These are phyloP conservation scores for Mayamaea pseudoterrestris DNA, from an alignment of 108 stramenopile genomes.

Conservation along the genomic window DNA sequence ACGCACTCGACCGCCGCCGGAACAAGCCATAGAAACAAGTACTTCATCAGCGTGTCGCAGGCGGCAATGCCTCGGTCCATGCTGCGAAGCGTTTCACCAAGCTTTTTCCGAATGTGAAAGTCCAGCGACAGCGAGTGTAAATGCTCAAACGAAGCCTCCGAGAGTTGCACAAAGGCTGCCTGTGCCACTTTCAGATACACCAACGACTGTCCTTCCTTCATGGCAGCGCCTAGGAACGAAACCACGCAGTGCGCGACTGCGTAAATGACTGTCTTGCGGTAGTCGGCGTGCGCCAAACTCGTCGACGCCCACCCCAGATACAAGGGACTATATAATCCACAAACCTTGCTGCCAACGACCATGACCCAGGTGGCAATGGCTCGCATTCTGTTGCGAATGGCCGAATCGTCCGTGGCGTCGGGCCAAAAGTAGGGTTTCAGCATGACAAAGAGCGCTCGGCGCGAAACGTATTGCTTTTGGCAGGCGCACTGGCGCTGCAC, in stretches of 20 bases:
- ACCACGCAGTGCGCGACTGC: constrained; percentile 47
- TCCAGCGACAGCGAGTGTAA: constrained; percentile 82
- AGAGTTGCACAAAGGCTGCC: constrained; percentile 91
- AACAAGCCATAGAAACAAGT: constrained; percentile 86
- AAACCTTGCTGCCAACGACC: constrained; percentile 74
- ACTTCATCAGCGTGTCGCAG: constrained; percentile 84
- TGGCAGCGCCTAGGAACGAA: constrained; percentile 45
- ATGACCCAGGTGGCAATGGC: constrained; percentile 87
- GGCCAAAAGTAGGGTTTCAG: constrained; percentile 97
- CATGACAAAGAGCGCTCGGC: constrained; percentile 42
- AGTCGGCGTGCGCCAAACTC: constrained; percentile 63
- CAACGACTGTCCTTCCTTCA: constrained; percentile 85
- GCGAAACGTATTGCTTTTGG: constrained; percentile 29
- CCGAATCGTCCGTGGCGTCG: constrained; percentile 34
- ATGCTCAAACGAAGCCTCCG: constrained; percentile 81
- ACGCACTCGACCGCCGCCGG: constrained; percentile 86
- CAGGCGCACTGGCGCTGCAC: not conserved
- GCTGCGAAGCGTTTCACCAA: constrained; percentile 85
- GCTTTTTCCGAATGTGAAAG: constrained; percentile 92
- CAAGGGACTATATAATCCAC: constrained; percentile 70
- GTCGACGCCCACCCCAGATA: constrained; percentile 83
- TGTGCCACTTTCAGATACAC: constrained; percentile 94
- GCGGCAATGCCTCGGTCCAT: constrained; percentile 91
- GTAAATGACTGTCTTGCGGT: constrained; percentile 35
- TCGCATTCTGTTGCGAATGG: constrained; percentile 70